Conservation (phyloP, 805 yeast genomes). For the Cyberlindnera subsufficiens region DNA sequence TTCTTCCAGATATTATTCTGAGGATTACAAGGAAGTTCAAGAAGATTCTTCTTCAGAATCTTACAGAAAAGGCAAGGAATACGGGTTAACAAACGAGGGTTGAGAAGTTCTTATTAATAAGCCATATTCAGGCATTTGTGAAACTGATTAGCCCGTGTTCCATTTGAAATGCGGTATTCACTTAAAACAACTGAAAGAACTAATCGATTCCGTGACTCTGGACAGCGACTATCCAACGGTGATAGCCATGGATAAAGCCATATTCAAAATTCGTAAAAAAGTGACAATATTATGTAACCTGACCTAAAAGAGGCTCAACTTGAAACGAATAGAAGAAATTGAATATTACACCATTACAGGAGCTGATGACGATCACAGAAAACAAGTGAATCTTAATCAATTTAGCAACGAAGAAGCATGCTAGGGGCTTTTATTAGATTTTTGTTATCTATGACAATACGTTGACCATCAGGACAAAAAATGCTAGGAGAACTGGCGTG, state of each 20-base stretch:
- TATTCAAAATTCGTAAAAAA: slow-evolving; percentile 55
- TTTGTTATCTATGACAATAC: neutral
- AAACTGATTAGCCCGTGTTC: slow-evolving; percentile 6
- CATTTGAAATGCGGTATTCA: slow-evolving; percentile 4
- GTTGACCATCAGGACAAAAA: neutral
- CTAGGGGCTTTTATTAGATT: no score
- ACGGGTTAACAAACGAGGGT: slow-evolving; percentile 77
- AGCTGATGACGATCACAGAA: slow-evolving; percentile 10
- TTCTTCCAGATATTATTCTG: slow-evolving; percentile 40
- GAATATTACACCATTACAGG: slow-evolving; percentile 13
- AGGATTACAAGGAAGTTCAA: slow-evolving; percentile 71
- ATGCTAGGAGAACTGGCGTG: neutral
- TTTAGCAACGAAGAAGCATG: slow-evolving; percentile 23
- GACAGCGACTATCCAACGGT: slow-evolving; percentile 53
- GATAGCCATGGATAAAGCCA: slow-evolving; percentile 42
- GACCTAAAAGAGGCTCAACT: slow-evolving; percentile 13
- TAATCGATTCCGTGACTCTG: slow-evolving; percentile 28
- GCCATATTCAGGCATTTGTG: slow-evolving; percentile 54
- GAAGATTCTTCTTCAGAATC: slow-evolving; percentile 55
- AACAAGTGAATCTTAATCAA: slow-evolving; percentile 12
- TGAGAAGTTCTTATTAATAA: slow-evolving; percentile 63
- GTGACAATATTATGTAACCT: slow-evolving; percentile 43
- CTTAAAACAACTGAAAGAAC: slow-evolving; percentile 22
- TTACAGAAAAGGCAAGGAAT: slow-evolving; percentile 70
- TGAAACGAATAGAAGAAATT: slow-evolving; percentile 13